Evolutionary conservation across 2,329 filamentous ascomycete genomes (phyloP), one percentile per base, ranked within the genome.

Genomic region (Hypoxylon sp.): DNA sequence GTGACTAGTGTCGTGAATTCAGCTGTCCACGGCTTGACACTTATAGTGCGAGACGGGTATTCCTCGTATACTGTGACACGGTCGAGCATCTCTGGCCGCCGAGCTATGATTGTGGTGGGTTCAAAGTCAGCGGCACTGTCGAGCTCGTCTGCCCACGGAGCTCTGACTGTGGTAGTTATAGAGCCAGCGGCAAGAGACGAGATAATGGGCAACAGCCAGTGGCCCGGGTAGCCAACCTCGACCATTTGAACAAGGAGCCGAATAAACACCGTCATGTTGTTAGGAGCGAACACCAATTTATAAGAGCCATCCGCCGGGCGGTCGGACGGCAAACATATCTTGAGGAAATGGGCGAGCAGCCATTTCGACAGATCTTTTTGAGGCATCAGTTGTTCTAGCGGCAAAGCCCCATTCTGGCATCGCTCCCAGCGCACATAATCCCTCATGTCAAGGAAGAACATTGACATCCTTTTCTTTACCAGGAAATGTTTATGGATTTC

Each of bases 401-500:
- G 13, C 3, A 8, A 46, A 6, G 2, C 5, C 10, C 8, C 6
- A 8, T 8, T 43, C 37, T 46, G n/a, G 44, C 49, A 47, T 43
- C 39, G 61, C 47, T 63, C 55, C 66, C 66, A 68, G 8, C 37
- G 48, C n/a, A n/a, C n/a, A 32, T 53, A 28, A 48, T 67, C 67
- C 8, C 20, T n/a, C n/a, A n/a, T n/a, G n/a, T n/a, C n/a, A n/a
- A n/a, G n/a, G n/a, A n/a, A n/a, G n/a, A n/a, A n/a, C n/a, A n/a
- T n/a, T n/a, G n/a, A n/a, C n/a, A n/a, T n/a, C n/a, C n/a, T n/a
- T n/a, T n/a, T n/a, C n/a, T n/a, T n/a, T n/a, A n/a, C 37, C 1
- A 47, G 49, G 54, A 75, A 76, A 48, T 75, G 72, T 7, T 69
- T 62, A 3, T 56, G 53, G 19, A 77, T 67, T 17, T 59, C 64